A percentile compares a stretch with the other conserved stretches of the same genome.
Evolutionary conservation across 1,284 basidiomycete genomes (phyloP).

Genomic region (Xerocomus cyaneibrunnescens): DNA sequence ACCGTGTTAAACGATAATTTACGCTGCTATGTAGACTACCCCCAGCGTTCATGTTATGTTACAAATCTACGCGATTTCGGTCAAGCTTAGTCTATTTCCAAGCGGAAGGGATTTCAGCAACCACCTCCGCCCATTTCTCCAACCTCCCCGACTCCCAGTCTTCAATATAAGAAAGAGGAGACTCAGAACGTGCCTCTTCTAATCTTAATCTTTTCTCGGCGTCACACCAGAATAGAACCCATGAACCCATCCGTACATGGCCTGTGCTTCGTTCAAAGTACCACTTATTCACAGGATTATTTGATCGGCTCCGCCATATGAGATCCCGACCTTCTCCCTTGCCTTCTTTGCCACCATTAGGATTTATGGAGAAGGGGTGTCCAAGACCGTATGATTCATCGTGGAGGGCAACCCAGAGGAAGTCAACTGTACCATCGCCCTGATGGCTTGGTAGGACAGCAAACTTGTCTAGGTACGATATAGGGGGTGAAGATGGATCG

Average conservation of each 20-base stretch:
- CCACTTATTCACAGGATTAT: slow-evolving; percentile 99
- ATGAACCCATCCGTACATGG: slow-evolving; percentile 79
- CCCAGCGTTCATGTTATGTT: slow-evolving; percentile 5
- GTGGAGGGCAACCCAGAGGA: slow-evolving; percentile 97
- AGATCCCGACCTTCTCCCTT: slow-evolving; percentile 90
- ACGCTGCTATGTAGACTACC: not conserved
- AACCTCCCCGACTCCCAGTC: slow-evolving; percentile 81
- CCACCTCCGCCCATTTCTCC: slow-evolving; percentile 69
- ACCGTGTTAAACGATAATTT: not conserved
- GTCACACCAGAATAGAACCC: slow-evolving; percentile 99
- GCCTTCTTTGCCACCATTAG: slow-evolving; percentile 90
- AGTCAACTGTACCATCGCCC: slow-evolving; percentile 98
- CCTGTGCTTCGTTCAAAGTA: slow-evolving; percentile 97
- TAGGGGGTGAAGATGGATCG: slow-evolving; percentile 42
- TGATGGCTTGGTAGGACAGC: slow-evolving; percentile 94
- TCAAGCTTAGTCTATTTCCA: slow-evolving; percentile 54
- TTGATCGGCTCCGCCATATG: slow-evolving; percentile 90
- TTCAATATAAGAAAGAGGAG: slow-evolving; percentile 73
- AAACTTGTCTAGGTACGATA: slow-evolving; percentile 98
- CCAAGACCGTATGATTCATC: slow-evolving; percentile 99
- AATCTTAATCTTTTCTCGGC: slow-evolving; percentile 80
- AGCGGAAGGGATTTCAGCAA: slow-evolving; percentile 76
- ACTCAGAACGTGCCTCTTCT: slow-evolving; percentile 60
- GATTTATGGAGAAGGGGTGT: slow-evolving; percentile 91
- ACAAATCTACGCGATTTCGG: slow-evolving; percentile 9